Evolutionary conservation across 805 yeast species (phyloP).

Genomic region (Priceomyces haplophilus): DNA sequence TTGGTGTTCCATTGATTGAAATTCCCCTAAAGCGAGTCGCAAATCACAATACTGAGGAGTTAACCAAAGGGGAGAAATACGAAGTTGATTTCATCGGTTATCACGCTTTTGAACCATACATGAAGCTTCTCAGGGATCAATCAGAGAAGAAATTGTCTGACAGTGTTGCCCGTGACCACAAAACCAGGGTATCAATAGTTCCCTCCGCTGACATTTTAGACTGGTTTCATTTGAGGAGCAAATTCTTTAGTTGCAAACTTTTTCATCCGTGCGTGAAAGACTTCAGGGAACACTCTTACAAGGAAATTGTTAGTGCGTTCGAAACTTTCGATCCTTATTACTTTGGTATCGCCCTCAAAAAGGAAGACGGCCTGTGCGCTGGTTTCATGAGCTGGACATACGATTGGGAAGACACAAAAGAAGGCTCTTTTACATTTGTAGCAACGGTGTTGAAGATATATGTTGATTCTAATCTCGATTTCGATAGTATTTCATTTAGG

Average conservation of each 20-base stretch:
- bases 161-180: conserved; percentile 25
- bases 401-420: conserved; percentile 23
- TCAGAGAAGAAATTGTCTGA: conserved; percentile 15
- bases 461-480: conserved; percentile 18
- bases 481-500: conserved; percentile 12
- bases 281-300: conserved; percentile 16
- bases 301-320: conserved; percentile 20
- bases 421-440: conserved; percentile 13
- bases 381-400: conserved; percentile 41
- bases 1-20: conserved; percentile 31
- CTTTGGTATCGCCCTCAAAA: conserved; percentile 29
- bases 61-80: conserved; percentile 3
- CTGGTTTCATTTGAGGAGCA: conserved; percentile 44
- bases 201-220: conserved; percentile 30
- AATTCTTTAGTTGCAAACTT: conserved; percentile 24
- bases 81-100: conserved; percentile 19
- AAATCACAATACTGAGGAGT: neutral
- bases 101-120: conserved; percentile 27
- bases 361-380: conserved; percentile 14
- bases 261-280: conserved; percentile 17
- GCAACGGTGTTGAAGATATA: conserved; percentile 28
- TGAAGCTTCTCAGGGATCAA: conserved; percentile 19
- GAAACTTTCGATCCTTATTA: conserved; percentile 23
- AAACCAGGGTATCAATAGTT: conserved; percentile 26
- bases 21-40: conserved; percentile 14